Evolutionary conservation across 345 rosid genomes (phyloP).

Genomic region (Reutealis trisperma): DNA sequence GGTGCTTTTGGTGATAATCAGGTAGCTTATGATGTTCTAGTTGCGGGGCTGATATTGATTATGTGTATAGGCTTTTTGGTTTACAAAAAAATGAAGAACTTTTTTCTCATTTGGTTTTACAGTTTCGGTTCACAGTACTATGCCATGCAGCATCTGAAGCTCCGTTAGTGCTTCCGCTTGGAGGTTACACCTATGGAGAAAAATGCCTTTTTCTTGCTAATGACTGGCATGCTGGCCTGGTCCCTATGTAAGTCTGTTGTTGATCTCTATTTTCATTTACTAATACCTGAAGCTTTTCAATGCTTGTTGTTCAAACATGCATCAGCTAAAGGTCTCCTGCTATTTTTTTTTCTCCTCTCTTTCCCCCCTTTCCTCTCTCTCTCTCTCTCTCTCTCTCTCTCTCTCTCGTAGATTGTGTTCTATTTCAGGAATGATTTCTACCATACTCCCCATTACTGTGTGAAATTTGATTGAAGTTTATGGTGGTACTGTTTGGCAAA

Average conservation of each 20-base stretch:
- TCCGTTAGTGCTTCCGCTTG: slow-evolving; percentile 85
- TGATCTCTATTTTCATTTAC: slow-evolving; percentile 7
- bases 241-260: slow-evolving; percentile 67
- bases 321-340: background rate
- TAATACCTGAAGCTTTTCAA: background rate
- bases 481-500: background rate
- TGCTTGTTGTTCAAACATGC: background rate
- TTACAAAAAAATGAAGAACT: slow-evolving; percentile 28
- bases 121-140: slow-evolving; percentile 94
- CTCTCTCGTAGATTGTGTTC: slow-evolving; percentile 7
- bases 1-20: slow-evolving; percentile 97
- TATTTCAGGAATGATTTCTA: background rate
- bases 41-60: background rate
- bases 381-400: background rate
- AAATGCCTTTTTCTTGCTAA: slow-evolving; percentile 88
- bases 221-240: slow-evolving; percentile 98
- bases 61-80: background rate
- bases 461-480: background rate
- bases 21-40: slow-evolving; percentile 41
- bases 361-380: background rate
- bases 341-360: background rate
- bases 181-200: slow-evolving; percentile 92
- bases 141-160: slow-evolving; percentile 99
- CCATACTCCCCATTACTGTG: background rate
- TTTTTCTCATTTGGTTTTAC: slow-evolving; percentile 41